Base-by-base conservation (phyloP, 768 basidiomycete genomes). In the Mycena floridula region DNA sequence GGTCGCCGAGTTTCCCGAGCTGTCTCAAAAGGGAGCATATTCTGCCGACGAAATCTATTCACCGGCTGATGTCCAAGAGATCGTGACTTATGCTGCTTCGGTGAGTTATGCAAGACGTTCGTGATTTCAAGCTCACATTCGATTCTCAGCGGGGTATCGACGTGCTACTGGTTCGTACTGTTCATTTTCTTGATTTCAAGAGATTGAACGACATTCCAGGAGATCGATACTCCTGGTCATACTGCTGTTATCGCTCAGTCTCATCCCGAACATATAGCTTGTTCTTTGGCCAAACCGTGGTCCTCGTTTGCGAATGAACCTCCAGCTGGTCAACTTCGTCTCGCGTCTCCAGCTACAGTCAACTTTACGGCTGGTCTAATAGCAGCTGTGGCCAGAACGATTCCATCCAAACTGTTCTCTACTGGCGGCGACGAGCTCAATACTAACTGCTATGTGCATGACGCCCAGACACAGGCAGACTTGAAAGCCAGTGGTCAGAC, bases 401-500 rank as follows among this genome's bases (percentile, higher is more conserved):
- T 86, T 2, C 75, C 78, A 0, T 77, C 79, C 3, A 68, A 54
- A n/a, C 69, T 87, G 49, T 81, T 93, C 52, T 77, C 78, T 50
- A 87, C 88, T 0, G 91, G 91, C 0, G 90, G 91, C 0, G 90
- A 92, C 50, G 89, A 91, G 53, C 57, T 91, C 48, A 90, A 91
- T 47, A 58, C 61, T 3, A 68, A 68, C 12, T 88, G 86, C 58
- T 90, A 88, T 52, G 57, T 59, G 2, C 57, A 82, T 16, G 89
- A 92, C 55, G 54, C 66, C 1, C 60, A 68, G 49, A 85, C 85
- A 0, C 77, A 81, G 50, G 59, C 65, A 0, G 73, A 76, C 3
- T 65, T 91, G 37, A 64, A 64, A n/a, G 44, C 54, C 3, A 70
- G 57, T 18, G 73, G 72, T 4, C 65, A 65, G 55, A 85, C 79